Evolutionary conservation across 768 basidiomycete species (phyloP).

Genomic region (Leccinum fibrillosum): DNA sequence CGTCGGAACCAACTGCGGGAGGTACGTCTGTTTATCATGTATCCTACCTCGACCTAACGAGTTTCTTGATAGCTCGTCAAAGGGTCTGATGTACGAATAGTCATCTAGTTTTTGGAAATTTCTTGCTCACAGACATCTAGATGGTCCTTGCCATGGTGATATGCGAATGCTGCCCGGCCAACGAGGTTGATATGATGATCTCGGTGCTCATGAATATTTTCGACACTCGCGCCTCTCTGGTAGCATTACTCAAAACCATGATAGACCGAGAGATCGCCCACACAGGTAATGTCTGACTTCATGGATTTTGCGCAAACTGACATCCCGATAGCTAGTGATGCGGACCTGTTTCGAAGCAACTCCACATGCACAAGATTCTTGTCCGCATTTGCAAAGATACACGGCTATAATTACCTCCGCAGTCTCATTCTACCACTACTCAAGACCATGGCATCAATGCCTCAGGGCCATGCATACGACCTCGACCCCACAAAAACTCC

Average conservation of each 20-base stretch:
- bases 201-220: constrained; percentile 84
- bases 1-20: constrained; percentile 56
- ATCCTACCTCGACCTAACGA: constrained; percentile 3
- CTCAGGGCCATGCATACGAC: constrained; percentile 72
- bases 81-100: constrained; percentile 59
- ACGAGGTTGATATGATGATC: constrained; percentile 81
- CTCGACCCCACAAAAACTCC: constrained; percentile 64
- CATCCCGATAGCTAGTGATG: constrained; percentile 60
- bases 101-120: background rate
- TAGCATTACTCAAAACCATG: constrained; percentile 75
- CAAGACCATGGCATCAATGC: constrained; percentile 67
- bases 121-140: constrained; percentile 34
- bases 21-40: constrained; percentile 36
- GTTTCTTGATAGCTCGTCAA: constrained; percentile 56
- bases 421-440: constrained; percentile 75
- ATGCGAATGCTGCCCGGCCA: constrained; percentile 78
- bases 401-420: constrained; percentile 90
- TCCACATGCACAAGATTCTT: constrained; percentile 84
- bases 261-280: constrained; percentile 80
- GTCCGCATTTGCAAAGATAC: constrained; percentile 82
- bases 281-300: constrained; percentile 50
- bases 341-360: constrained; percentile 83
- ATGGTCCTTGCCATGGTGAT: constrained; percentile 81
- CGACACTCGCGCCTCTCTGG: constrained; percentile 68
- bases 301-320: background rate